Percentiles rank a stretch among this genome's conserved stretches.
Evolutionary conservation across 2,329 filamentous ascomycete genomes (phyloP).

Genomic region (Paecilomyces sp.): DNA sequence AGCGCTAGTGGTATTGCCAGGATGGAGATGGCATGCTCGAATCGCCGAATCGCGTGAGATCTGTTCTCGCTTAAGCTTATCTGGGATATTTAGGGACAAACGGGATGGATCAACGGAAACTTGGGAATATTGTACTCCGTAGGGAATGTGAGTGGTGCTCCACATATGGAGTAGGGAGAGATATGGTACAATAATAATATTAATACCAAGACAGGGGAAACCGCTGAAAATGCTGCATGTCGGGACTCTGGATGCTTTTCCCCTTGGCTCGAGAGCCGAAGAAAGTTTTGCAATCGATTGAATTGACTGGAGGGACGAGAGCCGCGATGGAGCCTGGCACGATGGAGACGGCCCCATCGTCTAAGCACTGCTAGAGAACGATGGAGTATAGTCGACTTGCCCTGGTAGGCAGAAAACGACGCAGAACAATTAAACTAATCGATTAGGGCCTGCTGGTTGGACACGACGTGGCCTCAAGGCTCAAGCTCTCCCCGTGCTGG

Average conservation of each 20-base stretch:
- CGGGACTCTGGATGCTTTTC: background rate
- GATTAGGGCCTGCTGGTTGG: background rate
- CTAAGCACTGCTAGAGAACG: background rate
- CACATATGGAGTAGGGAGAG: background rate
- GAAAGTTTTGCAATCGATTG: background rate
- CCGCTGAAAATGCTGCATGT: background rate
- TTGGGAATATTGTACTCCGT: no score
- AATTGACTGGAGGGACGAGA: background rate
- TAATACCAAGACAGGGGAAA: background rate
- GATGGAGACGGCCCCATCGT: background rate
- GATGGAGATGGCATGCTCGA: background rate
- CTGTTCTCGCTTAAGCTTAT: background rate
- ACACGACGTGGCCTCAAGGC: background rate
- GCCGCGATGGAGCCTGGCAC: background rate
- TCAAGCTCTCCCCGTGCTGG: background rate
- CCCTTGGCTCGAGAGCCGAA: background rate
- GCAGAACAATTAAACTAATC: no score
- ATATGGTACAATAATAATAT: no score
- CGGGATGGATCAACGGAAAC: background rate
- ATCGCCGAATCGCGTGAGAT: background rate
- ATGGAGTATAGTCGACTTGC: background rate
- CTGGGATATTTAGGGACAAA: background rate
- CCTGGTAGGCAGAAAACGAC: background rate
- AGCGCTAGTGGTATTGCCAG: background rate
- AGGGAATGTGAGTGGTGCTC: background rate